Percentiles rank a stretch among this genome's conserved stretches.
Conservation (phyloP, 2,329 filamentous ascomycete genomes). For the Ophiostoma novo-ulmi region DNA sequence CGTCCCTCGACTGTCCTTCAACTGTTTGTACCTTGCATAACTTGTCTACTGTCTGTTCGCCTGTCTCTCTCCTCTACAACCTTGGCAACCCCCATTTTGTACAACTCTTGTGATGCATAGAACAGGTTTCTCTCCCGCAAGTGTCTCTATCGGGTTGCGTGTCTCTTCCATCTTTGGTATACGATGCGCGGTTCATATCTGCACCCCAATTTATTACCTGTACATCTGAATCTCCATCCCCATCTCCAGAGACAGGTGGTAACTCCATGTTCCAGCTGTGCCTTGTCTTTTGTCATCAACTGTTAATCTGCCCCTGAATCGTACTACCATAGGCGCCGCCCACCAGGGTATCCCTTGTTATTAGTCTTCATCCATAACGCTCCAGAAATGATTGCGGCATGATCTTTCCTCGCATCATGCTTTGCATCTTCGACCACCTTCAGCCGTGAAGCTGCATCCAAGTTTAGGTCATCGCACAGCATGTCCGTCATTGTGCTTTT, state of each 20-base stretch:
- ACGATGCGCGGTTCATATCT: neutral
- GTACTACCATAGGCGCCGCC: neutral
- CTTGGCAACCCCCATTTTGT: neutral
- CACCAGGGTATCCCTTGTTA: neutral
- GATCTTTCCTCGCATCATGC: neutral
- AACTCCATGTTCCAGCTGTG: neutral
- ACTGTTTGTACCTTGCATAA: neutral
- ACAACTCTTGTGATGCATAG: neutral
- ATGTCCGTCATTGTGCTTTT: neutral
- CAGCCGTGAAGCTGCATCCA: constrained; percentile 5
- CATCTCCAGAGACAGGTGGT: neutral
- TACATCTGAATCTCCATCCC: neutral
- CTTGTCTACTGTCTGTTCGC: neutral
- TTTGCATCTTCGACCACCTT: neutral
- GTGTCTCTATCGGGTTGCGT: neutral
- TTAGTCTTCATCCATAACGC: neutral
- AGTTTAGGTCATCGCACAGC: constrained; percentile 7
- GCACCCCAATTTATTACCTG: neutral
- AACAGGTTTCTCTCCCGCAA: neutral
- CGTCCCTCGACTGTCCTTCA: too few species aligned
- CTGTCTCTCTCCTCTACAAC: neutral
- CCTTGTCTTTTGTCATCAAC: neutral
- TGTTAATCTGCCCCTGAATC: neutral
- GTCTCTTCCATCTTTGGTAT: constrained; percentile 1
- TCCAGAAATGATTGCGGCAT: neutral